phyloP scores from a whole-genome alignment of 768 basidiomycete species.

The Clitopilus hobsonii region DNA sequence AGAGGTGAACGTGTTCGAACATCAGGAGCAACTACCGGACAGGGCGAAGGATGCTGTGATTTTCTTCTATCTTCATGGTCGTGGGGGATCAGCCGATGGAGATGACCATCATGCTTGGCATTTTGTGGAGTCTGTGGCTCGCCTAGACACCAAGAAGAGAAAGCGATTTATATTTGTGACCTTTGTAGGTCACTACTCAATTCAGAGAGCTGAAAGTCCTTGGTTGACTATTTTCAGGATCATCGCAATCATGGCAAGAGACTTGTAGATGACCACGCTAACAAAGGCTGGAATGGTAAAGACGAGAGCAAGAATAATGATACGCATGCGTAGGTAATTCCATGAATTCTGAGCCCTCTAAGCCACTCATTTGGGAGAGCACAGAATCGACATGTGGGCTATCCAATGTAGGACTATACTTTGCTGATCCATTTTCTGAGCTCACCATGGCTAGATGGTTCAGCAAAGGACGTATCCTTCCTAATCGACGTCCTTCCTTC shows the following conservation, averaged over 20 bases:
- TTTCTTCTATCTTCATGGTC: slow-evolving; percentile 41
- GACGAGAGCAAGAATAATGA: slow-evolving; percentile 24
- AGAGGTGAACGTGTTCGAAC: slow-evolving; percentile 27
- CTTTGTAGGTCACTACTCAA: slow-evolving; percentile 21
- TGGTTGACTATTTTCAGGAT: slow-evolving; percentile 25
- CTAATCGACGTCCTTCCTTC: slow-evolving; percentile 76
- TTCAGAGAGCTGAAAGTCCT: no score
- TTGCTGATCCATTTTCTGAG: not conserved
- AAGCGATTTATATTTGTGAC: slow-evolving; percentile 30
- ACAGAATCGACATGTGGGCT: slow-evolving; percentile 43
- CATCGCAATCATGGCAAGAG: slow-evolving; percentile 43
- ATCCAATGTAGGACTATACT: slow-evolving; percentile 28
- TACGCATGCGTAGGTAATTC: slow-evolving; percentile 34
- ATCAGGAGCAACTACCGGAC: slow-evolving; percentile 6
- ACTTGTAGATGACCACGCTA: slow-evolving; percentile 24
- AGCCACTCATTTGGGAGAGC: not conserved
- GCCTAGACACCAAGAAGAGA: slow-evolving; percentile 4
- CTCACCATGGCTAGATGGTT: slow-evolving; percentile 39
- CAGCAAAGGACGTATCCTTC: slow-evolving; percentile 72
- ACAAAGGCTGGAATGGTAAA: slow-evolving; percentile 29
- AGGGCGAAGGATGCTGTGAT: slow-evolving; percentile 20
- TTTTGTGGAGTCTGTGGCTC: slow-evolving; percentile 16
- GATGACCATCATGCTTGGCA: slow-evolving; percentile 21
- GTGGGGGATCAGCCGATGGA: slow-evolving; percentile 23
- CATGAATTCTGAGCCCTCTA: not conserved